Conservation (phyloP, 345 rosid species). For the Populus davidiana region DNA sequence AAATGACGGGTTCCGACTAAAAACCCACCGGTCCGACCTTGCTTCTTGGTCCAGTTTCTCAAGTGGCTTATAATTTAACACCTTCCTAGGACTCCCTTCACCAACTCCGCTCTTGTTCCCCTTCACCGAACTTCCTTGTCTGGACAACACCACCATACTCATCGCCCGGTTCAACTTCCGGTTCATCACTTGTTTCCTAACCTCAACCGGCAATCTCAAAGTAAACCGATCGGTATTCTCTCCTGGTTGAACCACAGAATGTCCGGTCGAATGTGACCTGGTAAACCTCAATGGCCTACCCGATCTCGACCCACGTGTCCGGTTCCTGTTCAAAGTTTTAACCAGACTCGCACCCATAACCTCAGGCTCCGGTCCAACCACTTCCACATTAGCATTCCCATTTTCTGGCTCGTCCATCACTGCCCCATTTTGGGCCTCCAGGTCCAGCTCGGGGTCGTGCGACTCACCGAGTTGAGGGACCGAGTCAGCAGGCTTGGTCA, state of each 20-base stretch:
- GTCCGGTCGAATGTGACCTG: conserved; percentile 92
- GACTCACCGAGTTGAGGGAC: neutral
- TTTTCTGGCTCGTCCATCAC: neutral
- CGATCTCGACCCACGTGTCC: conserved; percentile 52
- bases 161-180: conserved; percentile 59
- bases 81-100: conserved; percentile 40
- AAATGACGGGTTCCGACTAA: conserved; percentile 42
- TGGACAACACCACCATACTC: conserved; percentile 54
- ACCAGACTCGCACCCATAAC: neutral
- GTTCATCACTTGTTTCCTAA: conserved; percentile 63
- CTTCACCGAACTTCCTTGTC: conserved; percentile 49
- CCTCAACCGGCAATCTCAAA: conserved; percentile 59
- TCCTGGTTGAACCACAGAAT: conserved; percentile 80
- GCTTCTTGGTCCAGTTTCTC: conserved; percentile 29
- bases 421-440: conserved; percentile 35
- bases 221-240: conserved; percentile 84
- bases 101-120: conserved; percentile 41
- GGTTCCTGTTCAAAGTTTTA: conserved; percentile 38
- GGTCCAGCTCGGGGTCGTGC: conserved; percentile 18
- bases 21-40: conserved; percentile 56
- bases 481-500: conserved; percentile 45
- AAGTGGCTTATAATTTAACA: conserved; percentile 15
- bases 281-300: conserved; percentile 35
- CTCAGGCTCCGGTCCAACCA: conserved; percentile 20
- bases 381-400: neutral